Evolutionary conservation across 495 filamentous ascomycete genomes (phyloP), one percentile per base, ranked within the genome.

Genomic region (Neurospora africana): DNA sequence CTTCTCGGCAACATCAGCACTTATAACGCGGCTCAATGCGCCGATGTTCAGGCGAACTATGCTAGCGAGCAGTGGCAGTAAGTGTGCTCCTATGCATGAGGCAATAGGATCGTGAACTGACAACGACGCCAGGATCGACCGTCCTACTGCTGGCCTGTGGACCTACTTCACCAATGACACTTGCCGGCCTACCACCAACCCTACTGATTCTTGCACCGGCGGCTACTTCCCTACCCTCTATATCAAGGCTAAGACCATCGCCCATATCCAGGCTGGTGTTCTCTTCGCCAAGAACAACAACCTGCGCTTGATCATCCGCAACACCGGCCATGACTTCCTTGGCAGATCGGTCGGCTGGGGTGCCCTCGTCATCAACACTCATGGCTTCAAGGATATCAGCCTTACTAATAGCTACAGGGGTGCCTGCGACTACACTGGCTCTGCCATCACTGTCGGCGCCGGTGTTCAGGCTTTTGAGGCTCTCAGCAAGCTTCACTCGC

Each of bases 331-430:
- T 70, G 87, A 87, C 71, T 83, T 86, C 78, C 82, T 83, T 47
- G 88, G 88, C 69, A 86, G 86, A 68, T 87, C 86, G 7, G 85
- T 85, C 15, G 89, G 89, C 70, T 85, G 84, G 71, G 87, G 89
- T 37, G 81, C 87, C 0, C 78, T 92, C 36, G 82, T 85, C 41
- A 82, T 92, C 72, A 91, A 90, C 83, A 92, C 89, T 8, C 89
- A 91, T 73, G 76, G 82, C 70, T 83, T 92, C 74, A 86, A 90
- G 76, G 77, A 83, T 23, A 77, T 87, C 47, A 74, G 80, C 13
- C 81, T 86, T 73, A 77, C 75, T 15, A 76, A 81, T 68, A 53
- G 71, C 21, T 86, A 83, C 73, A 70, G 47, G 27, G 80, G 78
- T n/a, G 74, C 74, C 13, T 75, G 79, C 30, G 74, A 68, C 30